Evolutionary conservation across 164 flowering plant genomes (phyloP), one percentile per base, ranked within the genome.

Genomic region (Dillenia turbinata): DNA sequence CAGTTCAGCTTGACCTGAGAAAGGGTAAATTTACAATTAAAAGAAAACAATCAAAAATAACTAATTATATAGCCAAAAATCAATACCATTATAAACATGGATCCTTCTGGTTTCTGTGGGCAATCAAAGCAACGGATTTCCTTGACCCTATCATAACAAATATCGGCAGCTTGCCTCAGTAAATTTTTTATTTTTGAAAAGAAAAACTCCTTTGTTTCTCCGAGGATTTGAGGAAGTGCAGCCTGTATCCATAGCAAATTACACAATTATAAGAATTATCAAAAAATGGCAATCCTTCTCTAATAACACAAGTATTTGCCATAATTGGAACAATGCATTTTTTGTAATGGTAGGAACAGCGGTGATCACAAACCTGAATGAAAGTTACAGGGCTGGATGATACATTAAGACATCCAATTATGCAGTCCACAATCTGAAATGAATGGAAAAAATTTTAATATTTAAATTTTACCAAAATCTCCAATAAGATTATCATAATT

Each of bases 41-140:
- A 12, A 59, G 33, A 26, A 26, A 26, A 5, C 33, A 26, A 26
- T 24, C 26, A 24, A 24, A 24, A 24, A 24, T 3, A 24, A 24
- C 26, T 24, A 24, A 24, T 24, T 24, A 24, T 24, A 24, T 1
- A 24, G 26, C 26, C 26, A 24, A 22, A 15, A 15, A 26, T 8
- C 15, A 77, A 70, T 66, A 88, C 97, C 97, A 91, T 91, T 47
- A 77, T 69, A 65, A 90, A 86, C 95, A 90, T 88, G 9, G 97
- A 85, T 61, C 89, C 97, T 66, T 88, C 77, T 12, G 94, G 92
- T 71, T 54, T 70, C 9, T 26, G 33, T 2, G 33, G 33, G 33
- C 33, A 26, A 26, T 26, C 33, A 26, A 26, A 26, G 33, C 33
- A 26, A 26, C 0, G 33, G 33, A 26, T 26, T 26, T 26, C 33